Evolutionary conservation across 2,329 filamentous ascomycete genomes (phyloP).

Genomic region (Penicillium sp.): DNA sequence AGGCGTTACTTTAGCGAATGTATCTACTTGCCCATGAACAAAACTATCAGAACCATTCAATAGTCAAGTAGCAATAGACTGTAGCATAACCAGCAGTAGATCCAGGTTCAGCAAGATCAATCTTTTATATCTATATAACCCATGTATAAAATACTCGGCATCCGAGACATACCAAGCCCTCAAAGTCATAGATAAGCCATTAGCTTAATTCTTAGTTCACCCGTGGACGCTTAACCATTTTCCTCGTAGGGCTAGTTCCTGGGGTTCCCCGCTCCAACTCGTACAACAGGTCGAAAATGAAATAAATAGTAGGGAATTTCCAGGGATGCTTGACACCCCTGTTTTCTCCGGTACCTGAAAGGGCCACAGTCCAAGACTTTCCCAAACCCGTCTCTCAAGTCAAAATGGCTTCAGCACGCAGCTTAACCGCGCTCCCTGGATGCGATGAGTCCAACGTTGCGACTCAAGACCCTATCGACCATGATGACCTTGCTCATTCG

Average conservation of each 20-base stretch:
- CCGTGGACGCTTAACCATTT: not conserved
- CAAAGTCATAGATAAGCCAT: not conserved
- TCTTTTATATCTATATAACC: not conserved
- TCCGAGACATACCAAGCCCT: not conserved
- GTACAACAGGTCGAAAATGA: not conserved
- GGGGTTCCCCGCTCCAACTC: not conserved
- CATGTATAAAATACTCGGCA: too few relatives aligned
- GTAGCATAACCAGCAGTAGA: not conserved
- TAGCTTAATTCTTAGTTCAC: not conserved
- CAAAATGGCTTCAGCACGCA: not conserved
- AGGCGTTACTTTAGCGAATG: constrained; percentile 3
- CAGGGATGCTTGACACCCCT: not conserved
- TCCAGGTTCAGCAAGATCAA: too few relatives aligned
- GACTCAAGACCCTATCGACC: not conserved
- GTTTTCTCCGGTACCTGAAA: not conserved
- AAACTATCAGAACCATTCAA: not conserved
- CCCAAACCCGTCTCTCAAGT: not conserved
- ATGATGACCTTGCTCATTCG: not conserved
- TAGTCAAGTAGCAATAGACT: not conserved
- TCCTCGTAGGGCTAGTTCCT: not conserved
- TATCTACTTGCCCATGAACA: not conserved
- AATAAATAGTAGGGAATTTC: not conserved
- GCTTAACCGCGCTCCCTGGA: not conserved
- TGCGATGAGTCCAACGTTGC: not conserved
- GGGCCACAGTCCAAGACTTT: not conserved